Evolutionary conservation across 257 asterid genomes (phyloP), one percentile per base, ranked within the genome.

Genomic region (Nicotiana benthamiana): DNA sequence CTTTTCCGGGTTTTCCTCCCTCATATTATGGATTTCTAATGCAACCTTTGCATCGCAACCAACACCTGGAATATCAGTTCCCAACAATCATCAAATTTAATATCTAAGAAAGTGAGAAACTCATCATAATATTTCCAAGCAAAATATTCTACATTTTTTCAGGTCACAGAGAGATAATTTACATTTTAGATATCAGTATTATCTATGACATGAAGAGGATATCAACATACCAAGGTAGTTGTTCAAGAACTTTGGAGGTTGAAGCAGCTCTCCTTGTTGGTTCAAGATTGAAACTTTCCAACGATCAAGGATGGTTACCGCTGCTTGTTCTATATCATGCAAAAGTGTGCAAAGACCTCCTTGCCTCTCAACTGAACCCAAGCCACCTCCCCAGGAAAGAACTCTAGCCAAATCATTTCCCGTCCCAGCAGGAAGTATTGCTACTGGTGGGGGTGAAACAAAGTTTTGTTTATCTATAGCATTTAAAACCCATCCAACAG

Each of bases 1-100:
- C 88, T 96, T 96, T 68, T 96, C 99, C 6, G 99, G 99, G 88
- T 96, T 96, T 90, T 96, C 99, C 86, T 96, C 99, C 86, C 98
- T 92, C 84, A 96, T 81, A 86, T 96, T 96, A 86, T 96, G 99
- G 81, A 96, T 94, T 81, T 96, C 98, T 84, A 96, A 83, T 84
- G 99, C 98, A 89, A 96, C 99, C 89, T 96, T 96, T 56, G 99
- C 99, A 91, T 96, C 99, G 26, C 98, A 96, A 81, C 99, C 99
- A 83, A 96, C 98, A 86, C 99, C 99, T 96, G 88, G 79, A 74
- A 26, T 24, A 74, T 74, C 62, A 74, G 27, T 22, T 24, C 24
- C 2, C 43, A 26, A 11, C 59, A 74, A 22, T 56, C 53, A 43
- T 48, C 61, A 81, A 59, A 60, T 22, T 72, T 13, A 24, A 72